phyloP scores from a whole-genome alignment of 768 basidiomycete species.

The Basidioascus undulatus region DNA sequence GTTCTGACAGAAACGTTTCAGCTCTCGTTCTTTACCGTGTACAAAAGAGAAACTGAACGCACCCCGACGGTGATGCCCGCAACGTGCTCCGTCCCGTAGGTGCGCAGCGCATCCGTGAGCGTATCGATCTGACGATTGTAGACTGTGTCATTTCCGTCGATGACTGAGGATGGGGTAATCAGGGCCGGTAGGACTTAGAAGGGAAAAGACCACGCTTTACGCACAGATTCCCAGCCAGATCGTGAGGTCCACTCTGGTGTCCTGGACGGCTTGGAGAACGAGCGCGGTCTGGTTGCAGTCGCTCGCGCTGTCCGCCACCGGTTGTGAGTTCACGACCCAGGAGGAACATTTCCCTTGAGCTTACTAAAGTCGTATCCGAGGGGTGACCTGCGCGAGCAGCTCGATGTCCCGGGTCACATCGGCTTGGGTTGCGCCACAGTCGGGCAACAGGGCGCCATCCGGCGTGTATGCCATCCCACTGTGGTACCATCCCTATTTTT shows the following conservation, averaged over 20 bases:
- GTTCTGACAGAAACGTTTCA: too few relatives aligned
- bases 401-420: slow-evolving; percentile 12
- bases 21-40: too few relatives aligned
- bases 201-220: slow-evolving; percentile 22
- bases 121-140: slow-evolving; percentile 42
- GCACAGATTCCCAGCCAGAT: slow-evolving; percentile 52
- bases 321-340: not conserved
- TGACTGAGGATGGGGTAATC: slow-evolving; percentile 18
- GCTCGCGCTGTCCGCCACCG: slow-evolving; percentile 5
- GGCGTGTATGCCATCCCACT: too few relatives aligned
- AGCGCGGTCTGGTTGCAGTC: slow-evolving; percentile 21
- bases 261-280: slow-evolving; percentile 61
- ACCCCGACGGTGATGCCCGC: slow-evolving; percentile 74
- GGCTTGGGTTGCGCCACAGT: slow-evolving; percentile 8
- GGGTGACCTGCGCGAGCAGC: slow-evolving; percentile 10
- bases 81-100: slow-evolving; percentile 52
- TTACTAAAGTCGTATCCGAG: not conserved
- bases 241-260: slow-evolving; percentile 64
- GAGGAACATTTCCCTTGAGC: not conserved
- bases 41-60: slow-evolving; percentile 27
- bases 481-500: too few relatives aligned
- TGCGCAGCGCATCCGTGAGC: slow-evolving; percentile 39
- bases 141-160: slow-evolving; percentile 35
- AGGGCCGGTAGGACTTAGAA: too few relatives aligned
- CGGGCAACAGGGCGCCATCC: too few relatives aligned